Percentiles rank a stretch among this genome's conserved stretches.
phyloP scores from a whole-genome alignment of 257 asterid species.

The Nicotiana benthamiana region DNA sequence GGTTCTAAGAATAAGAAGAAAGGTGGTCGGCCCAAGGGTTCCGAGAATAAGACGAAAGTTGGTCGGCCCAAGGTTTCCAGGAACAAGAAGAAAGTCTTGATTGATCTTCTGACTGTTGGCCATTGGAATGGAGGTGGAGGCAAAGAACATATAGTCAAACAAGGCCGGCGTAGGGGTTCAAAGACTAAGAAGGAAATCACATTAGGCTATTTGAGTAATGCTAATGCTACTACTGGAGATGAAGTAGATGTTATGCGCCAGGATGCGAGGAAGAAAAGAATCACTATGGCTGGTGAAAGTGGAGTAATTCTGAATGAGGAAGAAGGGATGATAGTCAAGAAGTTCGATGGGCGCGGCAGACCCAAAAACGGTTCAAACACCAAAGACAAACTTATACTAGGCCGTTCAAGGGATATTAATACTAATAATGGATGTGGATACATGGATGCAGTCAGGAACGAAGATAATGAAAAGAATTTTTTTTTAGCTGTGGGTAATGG shows the following conservation, averaged over 20 bases:
- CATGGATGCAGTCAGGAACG: neutral
- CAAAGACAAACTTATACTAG: neutral
- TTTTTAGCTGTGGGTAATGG: neutral
- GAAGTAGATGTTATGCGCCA: neutral
- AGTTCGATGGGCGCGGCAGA: neutral
- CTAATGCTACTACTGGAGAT: conserved; percentile 9
- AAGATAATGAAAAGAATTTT: neutral
- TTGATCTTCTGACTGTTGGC: conserved; percentile 1
- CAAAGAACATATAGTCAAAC: neutral
- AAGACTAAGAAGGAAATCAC: neutral
- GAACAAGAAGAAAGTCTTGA: conserved; percentile 14
- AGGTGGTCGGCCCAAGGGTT: neutral
- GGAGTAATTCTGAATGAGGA: conserved; percentile 8
- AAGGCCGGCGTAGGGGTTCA: conserved; percentile 16
- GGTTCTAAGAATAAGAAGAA: conserved; percentile 8
- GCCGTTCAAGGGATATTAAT: neutral
- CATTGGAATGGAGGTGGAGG: neutral
- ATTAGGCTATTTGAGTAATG: conserved; percentile 3
- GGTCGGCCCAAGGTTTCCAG: conserved; percentile 13
- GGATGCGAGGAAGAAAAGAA: conserved; percentile 3
- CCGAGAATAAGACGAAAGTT: conserved; percentile 7
- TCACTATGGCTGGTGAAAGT: neutral
- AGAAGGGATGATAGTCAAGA: conserved; percentile 3
- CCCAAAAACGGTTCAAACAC: neutral
- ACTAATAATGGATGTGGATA: neutral